Base-by-base conservation (phyloP, 176 grass and related monocot species). In the Triticum timopheevii region DNA sequence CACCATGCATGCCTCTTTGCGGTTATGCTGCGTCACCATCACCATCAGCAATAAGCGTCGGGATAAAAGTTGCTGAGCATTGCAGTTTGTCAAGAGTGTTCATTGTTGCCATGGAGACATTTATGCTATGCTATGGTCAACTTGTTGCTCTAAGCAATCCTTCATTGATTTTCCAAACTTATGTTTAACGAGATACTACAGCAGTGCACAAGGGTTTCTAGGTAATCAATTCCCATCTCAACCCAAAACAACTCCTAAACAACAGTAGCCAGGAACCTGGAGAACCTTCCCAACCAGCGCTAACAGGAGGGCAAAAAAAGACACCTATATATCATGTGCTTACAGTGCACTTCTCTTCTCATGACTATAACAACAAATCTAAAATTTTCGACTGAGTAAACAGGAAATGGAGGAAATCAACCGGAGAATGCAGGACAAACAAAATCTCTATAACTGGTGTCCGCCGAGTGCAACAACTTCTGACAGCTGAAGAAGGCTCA, bases 401-500 rank as follows among this genome's bases (percentile, higher is more conserved):
- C 78, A 82, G 3, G 50, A 85, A 80, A 36, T 64, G 19, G 27
- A 47, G 13, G 71, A 88, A 65, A 82, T 28, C 24, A 81, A 81
- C 16, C 33, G 61, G 38, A 44, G 49, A 78, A 62, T 85, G 89
- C 73, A 83, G 27, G 47, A 40, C 38, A 87, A 5, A 16, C 13
- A 88, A 87, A 72, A 91, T 6, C 80, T 80, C 71, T 76, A 73
- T 77, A 76, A 33, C 61, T 77, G 59, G 35, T 66, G 47, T 33
- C 64, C 35, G 31, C 74, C 15, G 10, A 54, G 34, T 34, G 42
- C 59, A 36, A 72, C 22, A 85, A 85, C 70, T 40, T 82, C 67
- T 45, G n/a, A 81, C 77, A 42, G 8, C 54, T 40, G 6, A 75
- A 88, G 56, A 81, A 45, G 10, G 27, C 88, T 95, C 86, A 98